phyloP scores from a whole-genome alignment of 805 yeast species.

The Candida pseudofarinosa region DNA sequence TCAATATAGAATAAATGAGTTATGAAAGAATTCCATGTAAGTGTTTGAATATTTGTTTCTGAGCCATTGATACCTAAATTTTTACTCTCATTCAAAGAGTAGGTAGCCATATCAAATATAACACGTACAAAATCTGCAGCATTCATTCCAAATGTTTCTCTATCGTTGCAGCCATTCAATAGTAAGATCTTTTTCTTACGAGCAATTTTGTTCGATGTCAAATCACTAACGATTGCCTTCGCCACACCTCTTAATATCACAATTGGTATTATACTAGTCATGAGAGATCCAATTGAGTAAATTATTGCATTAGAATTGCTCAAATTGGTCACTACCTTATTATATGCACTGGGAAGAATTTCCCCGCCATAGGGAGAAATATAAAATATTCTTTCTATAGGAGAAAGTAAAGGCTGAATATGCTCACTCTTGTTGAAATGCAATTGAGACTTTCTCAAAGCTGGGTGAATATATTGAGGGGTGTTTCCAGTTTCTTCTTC shows the following conservation, averaged over 20 bases:
- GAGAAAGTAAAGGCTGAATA: constrained; percentile 62
- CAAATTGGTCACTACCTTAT: constrained; percentile 53
- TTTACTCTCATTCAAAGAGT: constrained; percentile 36
- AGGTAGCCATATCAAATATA: constrained; percentile 51
- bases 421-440: constrained; percentile 60
- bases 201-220: constrained; percentile 3
- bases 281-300: constrained; percentile 81
- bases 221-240: constrained; percentile 43
- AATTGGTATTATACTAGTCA: constrained; percentile 84
- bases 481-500: constrained; percentile 54
- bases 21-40: constrained; percentile 45
- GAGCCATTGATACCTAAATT: constrained; percentile 4
- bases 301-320: constrained; percentile 52
- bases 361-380: constrained; percentile 88
- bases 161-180: constrained; percentile 69
- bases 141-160: constrained; percentile 71
- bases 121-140: constrained; percentile 57
- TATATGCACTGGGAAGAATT: constrained; percentile 68
- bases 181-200: constrained; percentile 50
- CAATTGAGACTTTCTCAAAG: constrained; percentile 66
- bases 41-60: constrained; percentile 5
- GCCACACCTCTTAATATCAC: constrained; percentile 72
- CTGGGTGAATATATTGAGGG: constrained; percentile 76
- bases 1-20: constrained; percentile 61
- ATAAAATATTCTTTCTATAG: constrained; percentile 69